Evolutionary conservation across 371 early-diverging fungal genomes (phyloP).

Genomic region (Mucor plumbeus): DNA sequence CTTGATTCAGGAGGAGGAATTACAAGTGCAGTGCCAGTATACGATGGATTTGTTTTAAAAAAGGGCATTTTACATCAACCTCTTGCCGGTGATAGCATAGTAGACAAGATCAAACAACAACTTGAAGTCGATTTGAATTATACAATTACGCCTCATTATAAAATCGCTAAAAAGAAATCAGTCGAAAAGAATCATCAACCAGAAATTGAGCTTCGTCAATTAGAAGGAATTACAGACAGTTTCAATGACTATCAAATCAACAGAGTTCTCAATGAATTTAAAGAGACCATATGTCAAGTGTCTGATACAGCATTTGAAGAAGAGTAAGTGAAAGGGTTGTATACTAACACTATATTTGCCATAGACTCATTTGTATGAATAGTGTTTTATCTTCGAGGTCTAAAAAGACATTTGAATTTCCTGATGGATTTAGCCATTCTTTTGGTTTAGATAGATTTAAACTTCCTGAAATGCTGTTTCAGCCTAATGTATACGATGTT

Average conservation of each 20-base stretch:
- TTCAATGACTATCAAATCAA: slow-evolving; percentile 72
- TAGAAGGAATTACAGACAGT: slow-evolving; percentile 64
- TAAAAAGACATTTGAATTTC: slow-evolving; percentile 90
- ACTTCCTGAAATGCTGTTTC: slow-evolving; percentile 85
- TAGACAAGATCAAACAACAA: slow-evolving; percentile 72
- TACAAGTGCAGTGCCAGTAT: slow-evolving; percentile 92
- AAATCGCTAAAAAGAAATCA: slow-evolving; percentile 72
- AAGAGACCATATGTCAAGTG: slow-evolving; percentile 91
- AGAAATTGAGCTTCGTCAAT: slow-evolving; percentile 54
- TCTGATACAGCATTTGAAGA: slow-evolving; percentile 75
- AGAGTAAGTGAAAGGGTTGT: slow-evolving; percentile 45
- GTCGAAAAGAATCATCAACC: slow-evolving; percentile 78
- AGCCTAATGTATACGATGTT: slow-evolving; percentile 6
- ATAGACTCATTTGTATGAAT: background rate
- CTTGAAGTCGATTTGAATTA: slow-evolving; percentile 63
- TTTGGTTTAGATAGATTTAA: slow-evolving; percentile 84
- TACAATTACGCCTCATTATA: slow-evolving; percentile 80
- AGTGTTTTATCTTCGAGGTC: slow-evolving; percentile 63
- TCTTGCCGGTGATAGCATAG: slow-evolving; percentile 84
- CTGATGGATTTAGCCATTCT: slow-evolving; percentile 89
- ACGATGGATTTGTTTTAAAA: slow-evolving; percentile 93
- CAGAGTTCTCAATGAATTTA: slow-evolving; percentile 84
- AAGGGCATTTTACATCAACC: slow-evolving; percentile 83
- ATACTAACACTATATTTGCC: background rate
- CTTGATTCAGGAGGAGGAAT: slow-evolving; percentile 89